phyloP scores from a whole-genome alignment of 2,329 filamentous ascomycete species.

The Stachybotrys elegans region DNA sequence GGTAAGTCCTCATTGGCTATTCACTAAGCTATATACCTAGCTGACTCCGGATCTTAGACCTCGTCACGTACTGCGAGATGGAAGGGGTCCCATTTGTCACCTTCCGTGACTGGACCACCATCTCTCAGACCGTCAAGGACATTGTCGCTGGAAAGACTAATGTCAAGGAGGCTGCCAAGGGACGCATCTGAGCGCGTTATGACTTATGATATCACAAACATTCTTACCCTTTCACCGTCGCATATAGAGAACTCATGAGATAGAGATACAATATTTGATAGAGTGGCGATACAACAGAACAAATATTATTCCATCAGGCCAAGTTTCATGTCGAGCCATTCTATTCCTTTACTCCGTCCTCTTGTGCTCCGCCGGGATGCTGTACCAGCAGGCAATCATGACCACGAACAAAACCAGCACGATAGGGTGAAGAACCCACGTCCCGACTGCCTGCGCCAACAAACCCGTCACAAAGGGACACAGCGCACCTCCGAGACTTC shows the following conservation, averaged over 20 bases:
- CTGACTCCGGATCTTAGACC: conserved; percentile 47
- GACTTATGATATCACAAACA: conserved; percentile 4
- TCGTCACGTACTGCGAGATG: conserved; percentile 80
- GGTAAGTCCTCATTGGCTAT: conserved; percentile 46
- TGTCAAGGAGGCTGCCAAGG: conserved; percentile 63
- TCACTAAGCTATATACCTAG: neutral
- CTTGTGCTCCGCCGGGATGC: conserved; percentile 53
- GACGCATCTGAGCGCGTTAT: conserved; percentile 26
- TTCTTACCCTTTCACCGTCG: no score
- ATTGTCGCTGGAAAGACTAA: conserved; percentile 69
- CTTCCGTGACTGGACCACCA: conserved; percentile 79
- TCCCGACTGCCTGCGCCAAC: conserved; percentile 55
- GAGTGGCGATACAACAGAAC: neutral
- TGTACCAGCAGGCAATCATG: conserved; percentile 63
- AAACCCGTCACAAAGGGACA: conserved; percentile 63
- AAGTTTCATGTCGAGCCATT: no score
- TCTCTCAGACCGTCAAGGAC: conserved; percentile 69
- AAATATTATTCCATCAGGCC: no score
- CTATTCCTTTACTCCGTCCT: conserved; percentile 56
- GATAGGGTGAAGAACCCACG: conserved; percentile 63
- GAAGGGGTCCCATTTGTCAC: conserved; percentile 83
- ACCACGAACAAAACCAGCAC: conserved; percentile 59
- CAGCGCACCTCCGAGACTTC: conserved; percentile 62
- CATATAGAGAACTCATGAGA: no score
- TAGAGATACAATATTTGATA: neutral